These are phyloP conservation scores for Fusarium incarnatum DNA, from an alignment of 2,329 filamentous ascomycete species.

Conservation along the genomic window DNA sequence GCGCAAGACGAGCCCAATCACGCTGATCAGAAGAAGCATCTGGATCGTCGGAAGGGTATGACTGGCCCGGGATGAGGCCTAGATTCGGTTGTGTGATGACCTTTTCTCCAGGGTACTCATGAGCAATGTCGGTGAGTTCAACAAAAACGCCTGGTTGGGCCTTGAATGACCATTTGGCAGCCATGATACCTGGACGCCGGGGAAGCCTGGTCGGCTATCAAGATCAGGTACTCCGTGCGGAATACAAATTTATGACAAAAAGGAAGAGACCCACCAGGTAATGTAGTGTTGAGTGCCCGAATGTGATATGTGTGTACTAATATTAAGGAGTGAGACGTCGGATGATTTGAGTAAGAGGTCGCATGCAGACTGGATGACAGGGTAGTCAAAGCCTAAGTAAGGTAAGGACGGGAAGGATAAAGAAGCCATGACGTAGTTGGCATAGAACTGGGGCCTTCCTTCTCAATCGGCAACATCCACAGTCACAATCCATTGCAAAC, in stretches of 20 bases:
- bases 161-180: conserved; percentile 41
- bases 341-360: not conserved
- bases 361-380: not conserved
- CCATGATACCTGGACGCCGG: conserved; percentile 17
- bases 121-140: conserved; percentile 53
- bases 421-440: conserved; percentile 36
- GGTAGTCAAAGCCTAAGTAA: not conserved
- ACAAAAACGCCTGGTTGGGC: conserved; percentile 54
- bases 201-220: not conserved
- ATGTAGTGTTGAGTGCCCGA: too few relatives aligned
- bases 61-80: conserved; percentile 62
- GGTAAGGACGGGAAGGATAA: not conserved
- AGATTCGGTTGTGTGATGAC: conserved; percentile 61
- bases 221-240: too few relatives aligned
- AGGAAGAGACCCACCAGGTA: not conserved
- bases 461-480: not conserved
- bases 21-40: conserved; percentile 47
- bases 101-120: conserved; percentile 46
- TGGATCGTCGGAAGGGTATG: conserved; percentile 57
- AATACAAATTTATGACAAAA: not conserved
- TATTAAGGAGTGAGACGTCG: not conserved
- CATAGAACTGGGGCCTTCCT: conserved; percentile 16
- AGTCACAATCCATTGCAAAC: not conserved
- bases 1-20: conserved; percentile 64
- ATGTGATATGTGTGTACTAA: too few relatives aligned